Base-by-base conservation (phyloP, 1,139 yeast species). In the Blastobotrys arbuscula region DNA sequence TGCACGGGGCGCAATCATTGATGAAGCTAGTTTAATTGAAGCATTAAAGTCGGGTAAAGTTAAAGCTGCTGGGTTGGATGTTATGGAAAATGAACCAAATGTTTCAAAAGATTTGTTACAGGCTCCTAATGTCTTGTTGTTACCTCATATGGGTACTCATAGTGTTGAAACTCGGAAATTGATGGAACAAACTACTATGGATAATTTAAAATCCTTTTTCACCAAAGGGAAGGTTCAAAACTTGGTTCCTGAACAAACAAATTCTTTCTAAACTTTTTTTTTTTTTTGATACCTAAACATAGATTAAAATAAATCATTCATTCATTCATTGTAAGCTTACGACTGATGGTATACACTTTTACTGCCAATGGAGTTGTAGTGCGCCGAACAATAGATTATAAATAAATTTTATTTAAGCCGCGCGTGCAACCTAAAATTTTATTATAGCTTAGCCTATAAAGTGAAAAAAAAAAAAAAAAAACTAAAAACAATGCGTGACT, bases 61-160 rank as follows among this genome's bases (percentile, higher is more conserved):
- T 39, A 80, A 83, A 7, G 55, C 60, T 15, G 70, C 59, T 10
- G 71, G 69, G 15, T 66, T 89, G 38, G 97, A 89, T 64, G 97
- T 89, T 31, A 84, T 84, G 66, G 96, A 87, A 63, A 69, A 75
- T 56, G 97, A 90, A 69, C 97, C 97, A 7, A 55, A 57, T 43
- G 55, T 70, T 42, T 65, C 68, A 51, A 68, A 66, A 2, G 68
- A 62, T 1, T 56, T 70, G 41, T 47, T 70, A 18, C 52, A 53
- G 24, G 60, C 64, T 53, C 64, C 62, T 34, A 78, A 79, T 52
- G 79, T 78, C 21, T 70, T 80, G 28, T 70, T 82, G 51, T 72
- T 81, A 56, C 87, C 87, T 9, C 87, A 81, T 60, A 74, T 81
- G 73, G 88, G 88, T 21, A 82, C 88, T 9, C 77, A 74, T 57